Percentiles rank a stretch among this genome's conserved stretches.
These are phyloP conservation scores for Cyberlindnera japonica DNA, from an alignment of 805 yeast species.

Conservation along the genomic window DNA sequence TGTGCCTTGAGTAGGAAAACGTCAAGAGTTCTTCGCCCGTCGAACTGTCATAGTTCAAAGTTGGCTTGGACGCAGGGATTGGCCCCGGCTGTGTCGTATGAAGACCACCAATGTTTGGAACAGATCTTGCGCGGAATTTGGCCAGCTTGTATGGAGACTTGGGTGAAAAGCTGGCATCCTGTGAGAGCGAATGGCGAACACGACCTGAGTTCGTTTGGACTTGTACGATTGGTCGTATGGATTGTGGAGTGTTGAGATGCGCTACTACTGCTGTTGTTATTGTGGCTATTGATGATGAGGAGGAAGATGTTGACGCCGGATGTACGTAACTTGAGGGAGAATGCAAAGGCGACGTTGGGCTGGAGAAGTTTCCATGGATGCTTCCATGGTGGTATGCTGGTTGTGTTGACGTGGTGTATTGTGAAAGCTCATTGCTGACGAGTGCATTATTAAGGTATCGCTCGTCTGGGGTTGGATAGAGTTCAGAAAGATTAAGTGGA, in stretches of 20 bases:
- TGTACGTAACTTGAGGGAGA: slow-evolving; percentile 1
- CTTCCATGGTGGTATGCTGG: not conserved
- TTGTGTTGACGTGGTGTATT: slow-evolving; percentile 4
- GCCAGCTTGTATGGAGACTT: slow-evolving; percentile 3
- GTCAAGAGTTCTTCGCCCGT: slow-evolving; percentile 31
- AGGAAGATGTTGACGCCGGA: not conserved
- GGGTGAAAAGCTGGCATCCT: not conserved
- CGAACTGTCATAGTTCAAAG: slow-evolving; percentile 19
- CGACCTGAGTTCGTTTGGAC: not conserved
- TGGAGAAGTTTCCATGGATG: slow-evolving; percentile 3
- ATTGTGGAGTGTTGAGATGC: too few species aligned
- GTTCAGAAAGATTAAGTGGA: slow-evolving; percentile 7
- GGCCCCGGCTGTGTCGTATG: slow-evolving; percentile 33
- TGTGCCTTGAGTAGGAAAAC: slow-evolving; percentile 31
- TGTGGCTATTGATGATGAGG: not conserved
- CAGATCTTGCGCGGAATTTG: slow-evolving; percentile 17
- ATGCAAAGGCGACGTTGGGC: slow-evolving; percentile 8
- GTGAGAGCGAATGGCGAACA: not conserved
- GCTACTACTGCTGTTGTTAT: not conserved
- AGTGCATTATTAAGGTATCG: slow-evolving; percentile 9
- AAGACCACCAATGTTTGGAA: slow-evolving; percentile 11
- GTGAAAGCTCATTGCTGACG: slow-evolving; percentile 6
- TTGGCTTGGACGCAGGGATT: slow-evolving; percentile 31
- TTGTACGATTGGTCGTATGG: not conserved
- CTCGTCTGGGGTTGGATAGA: slow-evolving; percentile 16